Percentiles rank a stretch among this genome's conserved stretches.
Conservation (phyloP, 331 rosid species). For the Saraca asoca region DNA sequence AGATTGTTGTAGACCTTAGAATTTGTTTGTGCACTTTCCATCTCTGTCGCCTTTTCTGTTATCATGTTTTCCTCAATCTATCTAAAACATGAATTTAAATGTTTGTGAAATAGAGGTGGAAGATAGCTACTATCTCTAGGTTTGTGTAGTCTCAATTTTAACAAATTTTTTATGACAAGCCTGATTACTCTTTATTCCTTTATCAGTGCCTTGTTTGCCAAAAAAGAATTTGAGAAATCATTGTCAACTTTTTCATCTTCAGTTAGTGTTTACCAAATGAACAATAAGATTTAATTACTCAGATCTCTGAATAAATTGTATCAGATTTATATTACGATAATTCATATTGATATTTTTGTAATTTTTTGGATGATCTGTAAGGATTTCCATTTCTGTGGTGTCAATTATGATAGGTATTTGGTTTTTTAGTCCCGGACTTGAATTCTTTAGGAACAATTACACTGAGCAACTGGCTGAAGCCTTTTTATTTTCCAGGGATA, state of each 20-base stretch:
- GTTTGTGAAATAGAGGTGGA: not conserved
- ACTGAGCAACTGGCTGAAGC: not conserved
- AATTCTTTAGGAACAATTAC: not conserved
- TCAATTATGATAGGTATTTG: not conserved
- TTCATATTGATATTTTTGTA: not conserved
- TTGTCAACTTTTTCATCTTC: not conserved
- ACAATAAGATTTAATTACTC: not conserved
- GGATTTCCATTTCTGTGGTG: not conserved
- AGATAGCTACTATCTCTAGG: not conserved
- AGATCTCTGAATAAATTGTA: not conserved
- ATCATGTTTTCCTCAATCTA: no score
- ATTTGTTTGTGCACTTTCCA: conserved; percentile 2
- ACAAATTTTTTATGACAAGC: not conserved
- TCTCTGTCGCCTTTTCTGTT: no score
- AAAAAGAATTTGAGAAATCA: not conserved
- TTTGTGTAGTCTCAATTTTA: not conserved
- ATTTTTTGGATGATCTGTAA: not conserved
- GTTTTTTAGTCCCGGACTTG: not conserved
- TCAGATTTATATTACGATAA: not conserved
- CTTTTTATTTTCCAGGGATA: not conserved
- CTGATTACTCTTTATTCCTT: not conserved
- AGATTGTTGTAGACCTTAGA: conserved; percentile 18
- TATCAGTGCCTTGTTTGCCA: not conserved
- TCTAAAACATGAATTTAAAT: not conserved
- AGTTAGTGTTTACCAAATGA: no score